Evolutionary conservation across 805 yeast genomes (phyloP).

Genomic region (Hanseniaspora lachancei): DNA sequence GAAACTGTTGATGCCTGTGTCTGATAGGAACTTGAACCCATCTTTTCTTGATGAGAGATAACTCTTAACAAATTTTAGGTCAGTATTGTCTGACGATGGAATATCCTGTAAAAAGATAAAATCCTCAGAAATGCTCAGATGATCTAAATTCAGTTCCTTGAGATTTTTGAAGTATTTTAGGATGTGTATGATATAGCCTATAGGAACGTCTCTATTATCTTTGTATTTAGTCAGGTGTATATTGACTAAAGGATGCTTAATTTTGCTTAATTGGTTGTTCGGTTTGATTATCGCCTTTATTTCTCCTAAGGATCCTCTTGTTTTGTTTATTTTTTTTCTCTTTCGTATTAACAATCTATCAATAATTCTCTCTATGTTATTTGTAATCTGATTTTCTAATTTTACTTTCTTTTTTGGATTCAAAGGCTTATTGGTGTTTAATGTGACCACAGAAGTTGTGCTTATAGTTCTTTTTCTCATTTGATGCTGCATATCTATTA

Average conservation of each 20-base stretch:
- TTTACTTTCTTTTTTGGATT: neutral
- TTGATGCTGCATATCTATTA: constrained; percentile 21
- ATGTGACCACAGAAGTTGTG: neutral
- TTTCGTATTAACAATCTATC: neutral
- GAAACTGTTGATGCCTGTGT: constrained; percentile 1
- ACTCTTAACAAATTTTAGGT: neutral
- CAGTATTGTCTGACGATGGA: neutral
- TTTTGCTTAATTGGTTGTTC: constrained; percentile 15
- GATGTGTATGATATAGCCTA: constrained; percentile 61
- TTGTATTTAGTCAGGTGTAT: constrained; percentile 51
- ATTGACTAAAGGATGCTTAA: constrained; percentile 48
- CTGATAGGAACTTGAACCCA: neutral
- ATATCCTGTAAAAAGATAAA: constrained; percentile 29
- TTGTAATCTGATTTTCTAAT: neutral
- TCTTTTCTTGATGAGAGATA: neutral
- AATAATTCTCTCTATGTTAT: neutral
- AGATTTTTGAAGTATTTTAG: constrained; percentile 56
- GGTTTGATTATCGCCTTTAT: neutral
- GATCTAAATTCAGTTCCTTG: constrained; percentile 41
- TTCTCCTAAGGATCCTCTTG: neutral
- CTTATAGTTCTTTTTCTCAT: constrained; percentile 13
- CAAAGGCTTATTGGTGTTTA: neutral
- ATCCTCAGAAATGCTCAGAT: constrained; percentile 52
- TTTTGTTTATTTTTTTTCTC: neutral
- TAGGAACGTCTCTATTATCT: constrained; percentile 60